These are phyloP conservation scores for Cercophora scortea DNA, from an alignment of 495 filamentous ascomycete species.

Conservation along the genomic window DNA sequence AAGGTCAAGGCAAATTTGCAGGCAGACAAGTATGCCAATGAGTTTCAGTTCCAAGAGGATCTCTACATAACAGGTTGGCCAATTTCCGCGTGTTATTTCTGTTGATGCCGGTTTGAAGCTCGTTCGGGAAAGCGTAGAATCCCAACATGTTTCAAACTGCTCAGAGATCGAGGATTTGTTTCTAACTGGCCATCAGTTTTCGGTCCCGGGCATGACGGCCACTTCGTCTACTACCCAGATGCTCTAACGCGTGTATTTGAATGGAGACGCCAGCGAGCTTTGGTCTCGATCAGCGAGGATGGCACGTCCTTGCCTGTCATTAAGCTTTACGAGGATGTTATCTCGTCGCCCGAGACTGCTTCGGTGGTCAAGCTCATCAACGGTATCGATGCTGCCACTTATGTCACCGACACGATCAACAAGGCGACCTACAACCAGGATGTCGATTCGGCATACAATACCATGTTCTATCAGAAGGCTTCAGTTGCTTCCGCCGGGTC, in stretches of 20 bases:
- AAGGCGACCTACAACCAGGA: slow-evolving; percentile 17
- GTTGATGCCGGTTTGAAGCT: no score
- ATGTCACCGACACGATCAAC: slow-evolving; percentile 12
- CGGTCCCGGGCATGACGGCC: slow-evolving; percentile 39
- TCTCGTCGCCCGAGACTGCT: slow-evolving; percentile 5
- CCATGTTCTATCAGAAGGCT: slow-evolving; percentile 13
- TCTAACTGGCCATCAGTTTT: slow-evolving; percentile 13
- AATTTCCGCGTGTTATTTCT: no score
- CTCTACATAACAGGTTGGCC: slow-evolving; percentile 13
- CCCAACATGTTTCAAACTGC: no score
- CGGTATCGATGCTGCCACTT: slow-evolving; percentile 18
- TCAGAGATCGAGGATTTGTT: no score
- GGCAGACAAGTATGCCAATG: slow-evolving; percentile 30
- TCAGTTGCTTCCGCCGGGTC: background rate
- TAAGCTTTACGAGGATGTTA: slow-evolving; percentile 11
- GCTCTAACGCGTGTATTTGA: slow-evolving; percentile 19
- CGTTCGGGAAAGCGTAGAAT: no score
- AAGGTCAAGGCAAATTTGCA: slow-evolving; percentile 18
- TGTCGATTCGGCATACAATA: slow-evolving; percentile 25
- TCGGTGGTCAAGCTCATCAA: slow-evolving; percentile 21
- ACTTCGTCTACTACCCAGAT: slow-evolving; percentile 26
- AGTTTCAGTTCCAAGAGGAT: slow-evolving; percentile 46
- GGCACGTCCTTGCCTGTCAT: slow-evolving; percentile 19
- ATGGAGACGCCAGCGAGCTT: slow-evolving; percentile 7
- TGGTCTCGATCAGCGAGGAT: slow-evolving; percentile 24